Evolutionary conservation across 2,329 filamentous ascomycete species (phyloP), one percentile per base, ranked within the genome.

Genomic region (Hymenoscyphus scutula): DNA sequence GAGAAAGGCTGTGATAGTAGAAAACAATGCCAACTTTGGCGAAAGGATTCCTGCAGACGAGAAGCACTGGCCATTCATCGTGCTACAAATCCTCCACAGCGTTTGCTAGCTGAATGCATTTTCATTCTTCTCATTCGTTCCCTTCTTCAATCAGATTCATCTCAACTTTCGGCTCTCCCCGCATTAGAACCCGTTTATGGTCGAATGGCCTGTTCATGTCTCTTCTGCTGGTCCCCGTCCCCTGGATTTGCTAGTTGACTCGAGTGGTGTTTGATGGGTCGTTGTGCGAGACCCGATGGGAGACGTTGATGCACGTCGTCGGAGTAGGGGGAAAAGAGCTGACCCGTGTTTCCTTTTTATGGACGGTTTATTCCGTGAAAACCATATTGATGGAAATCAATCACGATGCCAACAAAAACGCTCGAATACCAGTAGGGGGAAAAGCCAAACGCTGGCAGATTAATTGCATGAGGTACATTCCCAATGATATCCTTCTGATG

Each of bases 271-370:
- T 27, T 6, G 23, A 51, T 29, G 4, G 45, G 23, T 25, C 25
- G 5, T 25, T 25, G 19, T 51, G 45, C 19, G 23, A 51, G 23
- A 51, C 19, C 23, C 19, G 19, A 51, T 23, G 19, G 19, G 19
- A 51, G 19, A 51, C 45, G 45, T 51, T 51, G 45, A 51, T 51
- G 45, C 45, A 51, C 45, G 19, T 25, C 19, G 45, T 51, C 45
- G 45, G 45, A 51, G 19, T 34, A 48, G 19, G 41, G 23, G 45
- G 41, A 10, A 23, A 23, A 23, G 45, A 51, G 45, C 45, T 25
- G 45, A 51, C 8, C 45, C 45, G 23, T 27, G 45, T 51, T 51
- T 51, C 23, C 45, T 51, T 51, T 51, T 51, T 25, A 10, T 23
- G 23, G 23, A 25, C 45, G 45, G 45, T 23, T 27, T 25, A 23